A percentile compares a stretch with the other conserved stretches of the same genome.
phyloP scores from a whole-genome alignment of 192 early-diverging fungal species.

The Mortierella antarctica region DNA sequence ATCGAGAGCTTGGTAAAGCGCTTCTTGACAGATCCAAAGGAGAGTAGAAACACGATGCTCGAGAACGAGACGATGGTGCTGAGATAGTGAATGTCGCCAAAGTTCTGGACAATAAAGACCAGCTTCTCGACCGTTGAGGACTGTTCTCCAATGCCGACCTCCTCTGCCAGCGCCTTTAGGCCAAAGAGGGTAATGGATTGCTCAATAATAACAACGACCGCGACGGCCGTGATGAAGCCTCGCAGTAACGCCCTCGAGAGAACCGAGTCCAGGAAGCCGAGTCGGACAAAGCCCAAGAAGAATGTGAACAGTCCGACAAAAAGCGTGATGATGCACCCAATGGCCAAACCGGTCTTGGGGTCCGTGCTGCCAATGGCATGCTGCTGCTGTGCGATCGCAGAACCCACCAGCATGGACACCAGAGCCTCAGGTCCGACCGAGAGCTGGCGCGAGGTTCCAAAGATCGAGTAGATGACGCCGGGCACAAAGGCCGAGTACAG shows the following conservation, averaged over 20 bases:
- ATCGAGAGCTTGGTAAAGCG: slow-evolving; percentile 58
- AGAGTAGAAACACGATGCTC: slow-evolving; percentile 77
- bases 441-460: slow-evolving; percentile 95
- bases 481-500: slow-evolving; percentile 90
- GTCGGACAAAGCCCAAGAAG: slow-evolving; percentile 91
- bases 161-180: slow-evolving; percentile 52
- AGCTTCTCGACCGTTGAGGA: slow-evolving; percentile 86
- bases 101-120: slow-evolving; percentile 70
- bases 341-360: slow-evolving; percentile 60
- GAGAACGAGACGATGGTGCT: slow-evolving; percentile 79
- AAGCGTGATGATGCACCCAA: slow-evolving; percentile 81
- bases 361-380: slow-evolving; percentile 55
- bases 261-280: slow-evolving; percentile 98
- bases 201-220: slow-evolving; percentile 91
- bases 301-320: slow-evolving; percentile 96
- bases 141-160: slow-evolving; percentile 65
- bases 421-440: slow-evolving; percentile 96
- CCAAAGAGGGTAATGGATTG: slow-evolving; percentile 86
- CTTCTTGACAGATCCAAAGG: slow-evolving; percentile 64
- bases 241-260: slow-evolving; percentile 92
- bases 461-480: slow-evolving; percentile 84
- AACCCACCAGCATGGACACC: slow-evolving; percentile 85
- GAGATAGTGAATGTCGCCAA: slow-evolving; percentile 72
- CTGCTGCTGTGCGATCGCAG: slow-evolving; percentile 69
- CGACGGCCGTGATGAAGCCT: slow-evolving; percentile 96